Conservation (phyloP, 2,329 filamentous ascomycete species). For the Bipolaris oryzae region DNA sequence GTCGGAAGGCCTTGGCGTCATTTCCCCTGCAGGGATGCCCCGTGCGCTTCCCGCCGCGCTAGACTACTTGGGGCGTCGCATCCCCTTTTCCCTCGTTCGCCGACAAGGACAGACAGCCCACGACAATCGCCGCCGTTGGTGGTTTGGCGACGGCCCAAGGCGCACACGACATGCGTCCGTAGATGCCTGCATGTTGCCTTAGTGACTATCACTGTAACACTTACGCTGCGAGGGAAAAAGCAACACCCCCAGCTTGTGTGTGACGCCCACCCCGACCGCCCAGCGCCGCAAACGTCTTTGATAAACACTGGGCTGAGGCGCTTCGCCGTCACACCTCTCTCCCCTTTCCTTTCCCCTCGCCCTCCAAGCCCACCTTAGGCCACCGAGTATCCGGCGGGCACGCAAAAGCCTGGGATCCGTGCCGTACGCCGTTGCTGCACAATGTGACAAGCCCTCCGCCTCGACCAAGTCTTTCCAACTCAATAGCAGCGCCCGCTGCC, state of each 20-base stretch:
- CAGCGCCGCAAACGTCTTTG: not conserved
- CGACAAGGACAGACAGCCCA: slow-evolving; percentile 11
- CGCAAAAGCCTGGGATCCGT: slow-evolving; percentile 19
- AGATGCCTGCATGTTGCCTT: slow-evolving; percentile 7
- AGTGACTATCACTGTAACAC: slow-evolving; percentile 4
- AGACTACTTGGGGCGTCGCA: slow-evolving; percentile 1
- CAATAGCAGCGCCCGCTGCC: not conserved
- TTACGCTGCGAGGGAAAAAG: not conserved
- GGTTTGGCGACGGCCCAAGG: slow-evolving; percentile 16
- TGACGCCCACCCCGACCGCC: not conserved
- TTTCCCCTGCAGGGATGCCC: slow-evolving; percentile 18
- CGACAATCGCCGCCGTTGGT: slow-evolving; percentile 19
- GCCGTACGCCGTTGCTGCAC: slow-evolving; percentile 13
- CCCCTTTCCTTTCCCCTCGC: slow-evolving; percentile 9
- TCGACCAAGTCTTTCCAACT: slow-evolving; percentile 7
- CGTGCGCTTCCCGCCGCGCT: slow-evolving; percentile 8
- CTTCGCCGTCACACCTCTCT: not conserved
- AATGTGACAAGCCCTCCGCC: slow-evolving; percentile 16
- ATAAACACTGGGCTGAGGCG: not conserved
- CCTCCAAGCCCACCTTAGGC: not conserved
- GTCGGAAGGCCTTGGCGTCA: slow-evolving; percentile 6
- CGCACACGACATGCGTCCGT: slow-evolving; percentile 6
- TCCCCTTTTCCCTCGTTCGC: slow-evolving; percentile 11
- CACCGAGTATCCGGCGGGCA: slow-evolving; percentile 13
- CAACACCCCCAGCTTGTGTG: not conserved